Percentiles rank a stretch among this genome's conserved stretches.
Evolutionary conservation across 75 land plant genomes (phyloP).

Genomic region (Gnetum montanum): DNA sequence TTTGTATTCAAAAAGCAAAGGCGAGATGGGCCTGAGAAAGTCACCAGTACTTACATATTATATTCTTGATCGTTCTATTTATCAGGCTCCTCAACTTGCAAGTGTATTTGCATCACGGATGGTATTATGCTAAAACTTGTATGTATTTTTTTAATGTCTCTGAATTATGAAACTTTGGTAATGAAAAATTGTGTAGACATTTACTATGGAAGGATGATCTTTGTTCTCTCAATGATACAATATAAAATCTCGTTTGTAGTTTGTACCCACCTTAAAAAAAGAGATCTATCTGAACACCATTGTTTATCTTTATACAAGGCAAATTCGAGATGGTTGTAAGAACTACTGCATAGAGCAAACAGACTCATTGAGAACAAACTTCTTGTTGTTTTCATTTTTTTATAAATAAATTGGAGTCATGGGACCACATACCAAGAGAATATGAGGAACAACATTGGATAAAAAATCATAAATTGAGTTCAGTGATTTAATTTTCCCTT

Average conservation of each 20-base stretch:
- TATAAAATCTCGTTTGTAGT: too few relatives aligned
- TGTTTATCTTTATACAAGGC: too few relatives aligned
- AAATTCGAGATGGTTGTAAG: too few relatives aligned
- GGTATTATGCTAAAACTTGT: too few relatives aligned
- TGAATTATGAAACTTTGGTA: neutral
- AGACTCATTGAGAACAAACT: too few relatives aligned
- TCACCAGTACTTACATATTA: slow-evolving; percentile 71
- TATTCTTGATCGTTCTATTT: slow-evolving; percentile 83
- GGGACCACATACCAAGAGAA: too few relatives aligned
- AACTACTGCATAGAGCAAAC: neutral
- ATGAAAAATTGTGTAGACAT: too few relatives aligned
- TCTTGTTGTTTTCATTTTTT: neutral
- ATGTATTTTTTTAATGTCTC: neutral
- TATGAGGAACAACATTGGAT: neutral
- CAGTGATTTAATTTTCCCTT: too few relatives aligned
- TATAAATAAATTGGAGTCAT: too few relatives aligned
- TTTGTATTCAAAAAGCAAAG: slow-evolving; percentile 82
- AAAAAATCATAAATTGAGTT: too few relatives aligned
- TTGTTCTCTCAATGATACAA: neutral
- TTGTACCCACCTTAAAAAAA: too few relatives aligned
- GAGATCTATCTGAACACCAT: neutral
- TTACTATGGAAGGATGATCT: too few relatives aligned
- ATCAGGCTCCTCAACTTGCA: slow-evolving; percentile 79
- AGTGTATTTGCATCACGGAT: slow-evolving; percentile 75
- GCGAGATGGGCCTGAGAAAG: slow-evolving; percentile 82